Evolutionary conservation across 140 eudicot genomes (phyloP).

Genomic region (Senecio squalidus): DNA sequence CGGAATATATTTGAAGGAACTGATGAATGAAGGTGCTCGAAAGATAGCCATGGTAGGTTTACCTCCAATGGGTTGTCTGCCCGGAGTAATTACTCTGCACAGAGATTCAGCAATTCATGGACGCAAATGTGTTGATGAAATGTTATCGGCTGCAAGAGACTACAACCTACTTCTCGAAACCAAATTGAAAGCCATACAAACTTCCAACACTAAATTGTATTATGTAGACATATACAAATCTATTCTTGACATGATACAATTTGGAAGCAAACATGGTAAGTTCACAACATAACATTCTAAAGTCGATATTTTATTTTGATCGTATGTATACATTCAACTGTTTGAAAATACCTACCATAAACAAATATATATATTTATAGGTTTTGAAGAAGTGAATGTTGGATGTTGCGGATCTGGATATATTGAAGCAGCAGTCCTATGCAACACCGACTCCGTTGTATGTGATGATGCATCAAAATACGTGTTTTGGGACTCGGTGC

Average conservation of each 20-base stretch:
- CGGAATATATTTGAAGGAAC: constrained; percentile 26
- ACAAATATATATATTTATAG: too few relatives aligned
- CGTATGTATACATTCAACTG: too few relatives aligned
- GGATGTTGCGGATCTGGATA: constrained; percentile 61
- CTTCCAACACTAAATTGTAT: constrained; percentile 10
- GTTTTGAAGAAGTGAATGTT: constrained; percentile 28
- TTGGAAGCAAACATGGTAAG: constrained; percentile 32
- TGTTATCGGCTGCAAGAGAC: constrained; percentile 26
- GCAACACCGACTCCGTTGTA: constrained; percentile 30
- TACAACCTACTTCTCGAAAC: constrained; percentile 33
- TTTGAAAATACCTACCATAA: too few relatives aligned
- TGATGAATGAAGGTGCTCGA: constrained; percentile 47
- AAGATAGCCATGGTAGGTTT: constrained; percentile 49
- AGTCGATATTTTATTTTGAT: too few relatives aligned
- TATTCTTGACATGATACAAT: constrained; percentile 32
- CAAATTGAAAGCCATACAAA: constrained; percentile 19
- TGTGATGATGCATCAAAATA: constrained; percentile 45
- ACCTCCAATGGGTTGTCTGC: constrained; percentile 79
- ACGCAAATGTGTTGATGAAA: constrained; percentile 34
- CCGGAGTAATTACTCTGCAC: constrained; percentile 35
- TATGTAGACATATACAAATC: constrained; percentile 47
- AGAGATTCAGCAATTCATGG: constrained; percentile 3
- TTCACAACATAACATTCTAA: background rate
- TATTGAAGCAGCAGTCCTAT: constrained; percentile 35
- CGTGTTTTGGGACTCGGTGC: constrained; percentile 51